Conservation (phyloP, 352 stramenopile genomes). For the Globisporangium sylvaticum region DNA sequence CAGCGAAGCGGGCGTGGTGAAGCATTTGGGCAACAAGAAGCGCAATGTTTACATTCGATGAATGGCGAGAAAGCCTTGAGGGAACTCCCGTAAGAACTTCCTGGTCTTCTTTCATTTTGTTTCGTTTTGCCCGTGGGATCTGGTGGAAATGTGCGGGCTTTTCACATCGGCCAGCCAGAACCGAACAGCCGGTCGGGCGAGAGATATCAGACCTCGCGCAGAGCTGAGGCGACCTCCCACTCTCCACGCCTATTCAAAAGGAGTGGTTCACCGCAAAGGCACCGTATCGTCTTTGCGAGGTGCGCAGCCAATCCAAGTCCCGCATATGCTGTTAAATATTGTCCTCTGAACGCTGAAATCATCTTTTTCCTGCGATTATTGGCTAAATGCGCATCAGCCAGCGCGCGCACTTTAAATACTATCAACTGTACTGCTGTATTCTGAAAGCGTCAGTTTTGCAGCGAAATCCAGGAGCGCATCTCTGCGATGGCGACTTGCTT, state of each 20-base stretch:
- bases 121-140: no score
- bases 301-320: not conserved
- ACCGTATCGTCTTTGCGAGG: not conserved
- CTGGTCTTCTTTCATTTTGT: not conserved
- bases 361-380: no score
- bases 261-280: not conserved
- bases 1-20: not conserved
- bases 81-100: not conserved
- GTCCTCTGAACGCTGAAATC: no score
- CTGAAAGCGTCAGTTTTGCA: no score
- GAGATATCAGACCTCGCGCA: not conserved
- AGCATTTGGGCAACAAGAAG: not conserved
- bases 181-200: not conserved
- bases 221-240: not conserved
- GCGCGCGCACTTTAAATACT: no score
- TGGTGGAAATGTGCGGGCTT: no score
- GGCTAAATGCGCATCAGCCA: no score
- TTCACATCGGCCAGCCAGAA: not conserved
- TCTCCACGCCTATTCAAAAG: not conserved
- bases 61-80: not conserved
- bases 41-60: not conserved
- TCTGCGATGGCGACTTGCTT: no score
- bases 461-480: no score
- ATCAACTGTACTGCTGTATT: no score
- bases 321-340: no score